A percentile compares a stretch with the other conserved stretches of the same genome.
These are phyloP conservation scores for Lumnitzera racemosa DNA, from an alignment of 345 rosid genomes.

Conservation along the genomic window DNA sequence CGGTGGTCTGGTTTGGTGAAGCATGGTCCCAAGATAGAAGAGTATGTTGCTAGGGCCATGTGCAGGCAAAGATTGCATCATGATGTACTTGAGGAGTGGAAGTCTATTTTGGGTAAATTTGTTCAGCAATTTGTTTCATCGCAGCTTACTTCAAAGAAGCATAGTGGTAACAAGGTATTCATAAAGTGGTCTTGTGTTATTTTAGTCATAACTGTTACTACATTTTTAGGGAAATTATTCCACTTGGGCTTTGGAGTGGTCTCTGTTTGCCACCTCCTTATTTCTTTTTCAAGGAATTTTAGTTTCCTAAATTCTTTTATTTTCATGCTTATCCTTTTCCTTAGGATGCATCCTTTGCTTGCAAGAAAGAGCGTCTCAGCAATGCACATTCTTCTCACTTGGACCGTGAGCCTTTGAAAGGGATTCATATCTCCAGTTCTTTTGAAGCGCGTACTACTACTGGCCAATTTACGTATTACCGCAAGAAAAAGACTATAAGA, in stretches of 20 bases:
- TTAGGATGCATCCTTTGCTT: constrained; percentile 24
- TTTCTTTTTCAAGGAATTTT: too few species aligned
- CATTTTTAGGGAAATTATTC: neutral
- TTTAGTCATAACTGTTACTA: neutral
- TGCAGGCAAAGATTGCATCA: constrained; percentile 80
- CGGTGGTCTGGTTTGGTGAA: constrained; percentile 32
- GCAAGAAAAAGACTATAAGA: constrained; percentile 36
- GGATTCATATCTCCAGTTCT: constrained; percentile 9
- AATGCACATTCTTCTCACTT: neutral
- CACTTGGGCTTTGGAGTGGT: neutral
- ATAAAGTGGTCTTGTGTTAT: neutral
- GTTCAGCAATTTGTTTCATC: constrained; percentile 35
- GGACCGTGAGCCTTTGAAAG: too few species aligned
- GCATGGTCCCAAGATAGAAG: constrained; percentile 36
- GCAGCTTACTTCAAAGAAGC: constrained; percentile 19
- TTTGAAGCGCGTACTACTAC: constrained; percentile 16
- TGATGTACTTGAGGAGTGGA: constrained; percentile 57
- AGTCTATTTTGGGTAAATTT: constrained; percentile 27
- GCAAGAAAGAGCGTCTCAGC: constrained; percentile 5
- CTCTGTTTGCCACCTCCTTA: too few species aligned
- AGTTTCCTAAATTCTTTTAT: too few species aligned
- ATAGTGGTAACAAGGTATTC: constrained; percentile 11
- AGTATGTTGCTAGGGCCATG: constrained; percentile 55
- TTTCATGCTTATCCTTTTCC: constrained; percentile 5
- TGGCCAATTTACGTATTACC: constrained; percentile 45